Conservation (phyloP, 2,329 filamentous ascomycete species). For the Raffaelea ambrosiae region DNA sequence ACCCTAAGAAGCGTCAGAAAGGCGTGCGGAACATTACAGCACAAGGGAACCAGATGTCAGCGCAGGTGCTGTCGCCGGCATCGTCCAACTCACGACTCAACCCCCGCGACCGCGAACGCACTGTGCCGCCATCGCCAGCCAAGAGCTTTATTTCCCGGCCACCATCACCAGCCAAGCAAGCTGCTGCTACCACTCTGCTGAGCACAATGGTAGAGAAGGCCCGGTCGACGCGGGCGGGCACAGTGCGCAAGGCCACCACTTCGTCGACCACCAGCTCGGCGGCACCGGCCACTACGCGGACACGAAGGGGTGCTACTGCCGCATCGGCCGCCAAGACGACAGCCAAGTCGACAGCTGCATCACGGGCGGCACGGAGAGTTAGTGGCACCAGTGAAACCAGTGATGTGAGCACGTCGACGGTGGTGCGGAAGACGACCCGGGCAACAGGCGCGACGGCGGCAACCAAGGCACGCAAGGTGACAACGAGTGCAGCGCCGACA, state of each 20-base stretch:
- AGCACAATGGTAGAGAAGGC: slow-evolving; percentile 54
- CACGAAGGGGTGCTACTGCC: slow-evolving; percentile 25
- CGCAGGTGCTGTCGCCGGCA: slow-evolving; percentile 69
- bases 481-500: slow-evolving; percentile 22
- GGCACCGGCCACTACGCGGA: slow-evolving; percentile 18
- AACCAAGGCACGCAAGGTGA: slow-evolving; percentile 22
- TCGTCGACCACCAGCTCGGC: slow-evolving; percentile 35
- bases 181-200: slow-evolving; percentile 35
- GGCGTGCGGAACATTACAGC: slow-evolving; percentile 30
- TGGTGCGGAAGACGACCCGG: slow-evolving; percentile 45
- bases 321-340: slow-evolving; percentile 26
- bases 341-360: slow-evolving; percentile 17
- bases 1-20: slow-evolving; percentile 60
- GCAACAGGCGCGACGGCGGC: slow-evolving; percentile 18
- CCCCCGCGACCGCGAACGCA: slow-evolving; percentile 34
- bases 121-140: slow-evolving; percentile 36
- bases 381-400: slow-evolving; percentile 57
- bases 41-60: slow-evolving; percentile 22
- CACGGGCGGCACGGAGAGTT: slow-evolving; percentile 40
- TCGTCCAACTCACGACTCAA: slow-evolving; percentile 70
- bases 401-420: slow-evolving; percentile 55
- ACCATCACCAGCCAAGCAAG: slow-evolving; percentile 54
- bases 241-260: slow-evolving; percentile 34
- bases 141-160: slow-evolving; percentile 52
- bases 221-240: slow-evolving; percentile 41